These are phyloP conservation scores for Plasmopara halstedii DNA, from an alignment of 352 stramenopile species.

Conservation along the genomic window DNA sequence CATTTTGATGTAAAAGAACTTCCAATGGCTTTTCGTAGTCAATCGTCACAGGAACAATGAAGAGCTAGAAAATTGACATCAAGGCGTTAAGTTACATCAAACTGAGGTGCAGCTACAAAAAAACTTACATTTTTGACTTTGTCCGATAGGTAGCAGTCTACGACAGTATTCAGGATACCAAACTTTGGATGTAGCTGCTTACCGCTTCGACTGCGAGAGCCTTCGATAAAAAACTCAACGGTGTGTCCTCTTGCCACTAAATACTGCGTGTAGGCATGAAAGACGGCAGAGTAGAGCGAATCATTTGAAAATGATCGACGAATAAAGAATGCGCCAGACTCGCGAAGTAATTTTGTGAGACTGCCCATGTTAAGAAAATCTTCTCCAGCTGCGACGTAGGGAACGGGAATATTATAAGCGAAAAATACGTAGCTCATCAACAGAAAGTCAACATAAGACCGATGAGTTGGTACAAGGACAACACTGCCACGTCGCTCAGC, in stretches of 20 bases:
- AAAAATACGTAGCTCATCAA: conserved; percentile 86
- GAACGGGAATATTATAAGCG: conserved; percentile 81
- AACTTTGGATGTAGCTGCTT: conserved; percentile 82
- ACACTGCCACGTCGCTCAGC: conserved; percentile 42
- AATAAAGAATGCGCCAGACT: conserved; percentile 77
- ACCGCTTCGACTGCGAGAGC: conserved; percentile 70
- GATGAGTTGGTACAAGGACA: conserved; percentile 80
- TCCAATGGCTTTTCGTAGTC: conserved; percentile 84
- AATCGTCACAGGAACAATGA: conserved; percentile 79
- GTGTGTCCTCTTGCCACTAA: conserved; percentile 65
- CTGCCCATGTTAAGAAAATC: conserved; percentile 75
- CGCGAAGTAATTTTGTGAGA: conserved; percentile 53
- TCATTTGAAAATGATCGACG: conserved; percentile 61
- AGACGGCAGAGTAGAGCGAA: conserved; percentile 64
- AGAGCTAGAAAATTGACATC: conserved; percentile 34
- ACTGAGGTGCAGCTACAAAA: not conserved
- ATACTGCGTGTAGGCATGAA: conserved; percentile 79
- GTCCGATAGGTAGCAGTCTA: conserved; percentile 60
- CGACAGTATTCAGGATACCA: conserved; percentile 60
- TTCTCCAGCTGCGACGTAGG: conserved; percentile 71
- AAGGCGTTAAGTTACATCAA: not conserved
- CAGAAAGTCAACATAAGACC: conserved; percentile 81
- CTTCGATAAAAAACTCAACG: conserved; percentile 85
- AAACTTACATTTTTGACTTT: conserved; percentile 67
- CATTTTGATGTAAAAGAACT: conserved; percentile 73